phyloP scores from a whole-genome alignment of 495 filamentous ascomycete species.

The Thozetella sp. region DNA sequence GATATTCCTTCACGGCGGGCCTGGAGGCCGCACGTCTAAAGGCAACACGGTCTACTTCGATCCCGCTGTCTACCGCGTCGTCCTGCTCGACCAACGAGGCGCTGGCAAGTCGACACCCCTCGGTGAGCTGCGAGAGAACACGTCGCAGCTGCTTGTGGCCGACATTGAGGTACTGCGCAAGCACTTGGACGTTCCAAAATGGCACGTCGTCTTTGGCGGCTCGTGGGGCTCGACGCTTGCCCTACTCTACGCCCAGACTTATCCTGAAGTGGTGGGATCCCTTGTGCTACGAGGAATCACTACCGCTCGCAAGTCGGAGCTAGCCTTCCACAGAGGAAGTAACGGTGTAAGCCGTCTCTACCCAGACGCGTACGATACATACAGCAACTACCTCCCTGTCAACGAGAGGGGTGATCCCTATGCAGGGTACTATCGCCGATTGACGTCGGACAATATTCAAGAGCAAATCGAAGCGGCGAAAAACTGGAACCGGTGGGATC shows the following conservation, averaged over 20 bases:
- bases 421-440: neutral
- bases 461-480: neutral
- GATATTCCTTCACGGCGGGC: conserved; percentile 47
- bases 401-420: neutral
- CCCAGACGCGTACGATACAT: neutral
- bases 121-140: conserved; percentile 42
- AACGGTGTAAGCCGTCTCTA: neutral
- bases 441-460: neutral
- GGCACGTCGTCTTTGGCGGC: conserved; percentile 47
- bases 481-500: neutral
- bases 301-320: neutral
- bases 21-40: conserved; percentile 36
- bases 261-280: conserved; percentile 30
- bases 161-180: conserved; percentile 44
- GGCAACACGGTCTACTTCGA: conserved; percentile 42
- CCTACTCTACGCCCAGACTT: conserved; percentile 39
- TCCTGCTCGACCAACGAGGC: conserved; percentile 50
- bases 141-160: conserved; percentile 39
- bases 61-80: conserved; percentile 39
- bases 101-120: conserved; percentile 38
- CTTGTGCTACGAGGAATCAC: neutral
- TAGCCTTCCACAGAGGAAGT: neutral
- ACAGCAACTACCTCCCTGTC: neutral
- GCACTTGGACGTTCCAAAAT: conserved; percentile 42
- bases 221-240: conserved; percentile 48